Evolutionary conservation across 768 basidiomycete species (phyloP).

Genomic region (Trametes cubensis): DNA sequence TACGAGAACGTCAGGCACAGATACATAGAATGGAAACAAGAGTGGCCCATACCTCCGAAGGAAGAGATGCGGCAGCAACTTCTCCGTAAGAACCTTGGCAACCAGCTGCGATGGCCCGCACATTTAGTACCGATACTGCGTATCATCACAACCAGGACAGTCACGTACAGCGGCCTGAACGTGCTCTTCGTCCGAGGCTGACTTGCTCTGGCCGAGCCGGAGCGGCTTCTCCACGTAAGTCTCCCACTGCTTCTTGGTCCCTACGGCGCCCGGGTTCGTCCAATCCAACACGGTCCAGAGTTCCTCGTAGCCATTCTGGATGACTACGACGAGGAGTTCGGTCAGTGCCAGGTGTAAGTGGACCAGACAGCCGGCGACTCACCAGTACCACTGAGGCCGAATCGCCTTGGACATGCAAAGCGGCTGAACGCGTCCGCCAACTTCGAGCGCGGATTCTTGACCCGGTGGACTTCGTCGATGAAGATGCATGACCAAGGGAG

Average conservation of each 20-base stretch:
- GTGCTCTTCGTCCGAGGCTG: constrained; percentile 64
- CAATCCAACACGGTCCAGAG: constrained; percentile 92
- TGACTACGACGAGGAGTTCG: constrained; percentile 38
- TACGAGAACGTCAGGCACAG: constrained; percentile 20
- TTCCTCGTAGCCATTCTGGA: constrained; percentile 90
- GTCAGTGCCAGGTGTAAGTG: background rate
- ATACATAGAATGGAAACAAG: background rate
- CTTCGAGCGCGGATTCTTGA: constrained; percentile 78
- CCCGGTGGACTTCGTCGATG: constrained; percentile 88
- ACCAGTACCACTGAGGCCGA: constrained; percentile 84
- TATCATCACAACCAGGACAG: background rate
- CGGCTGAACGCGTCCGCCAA: constrained; percentile 70
- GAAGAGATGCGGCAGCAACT: constrained; percentile 82
- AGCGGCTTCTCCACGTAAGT: constrained; percentile 70
- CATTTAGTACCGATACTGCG: background rate
- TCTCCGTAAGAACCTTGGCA: constrained; percentile 61
- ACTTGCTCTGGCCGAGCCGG: constrained; percentile 65
- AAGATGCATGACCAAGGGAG: constrained; percentile 74
- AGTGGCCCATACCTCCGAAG: constrained; percentile 59
- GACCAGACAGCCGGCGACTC: constrained; percentile 27
- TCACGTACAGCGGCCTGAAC: constrained; percentile 51
- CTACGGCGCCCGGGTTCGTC: constrained; percentile 82
- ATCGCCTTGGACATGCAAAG: constrained; percentile 66
- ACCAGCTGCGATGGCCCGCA: constrained; percentile 46
- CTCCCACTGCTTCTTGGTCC: constrained; percentile 76